Base-by-base conservation (phyloP, 2,329 filamentous ascomycete species). In the Thielaviopsis populi region DNA sequence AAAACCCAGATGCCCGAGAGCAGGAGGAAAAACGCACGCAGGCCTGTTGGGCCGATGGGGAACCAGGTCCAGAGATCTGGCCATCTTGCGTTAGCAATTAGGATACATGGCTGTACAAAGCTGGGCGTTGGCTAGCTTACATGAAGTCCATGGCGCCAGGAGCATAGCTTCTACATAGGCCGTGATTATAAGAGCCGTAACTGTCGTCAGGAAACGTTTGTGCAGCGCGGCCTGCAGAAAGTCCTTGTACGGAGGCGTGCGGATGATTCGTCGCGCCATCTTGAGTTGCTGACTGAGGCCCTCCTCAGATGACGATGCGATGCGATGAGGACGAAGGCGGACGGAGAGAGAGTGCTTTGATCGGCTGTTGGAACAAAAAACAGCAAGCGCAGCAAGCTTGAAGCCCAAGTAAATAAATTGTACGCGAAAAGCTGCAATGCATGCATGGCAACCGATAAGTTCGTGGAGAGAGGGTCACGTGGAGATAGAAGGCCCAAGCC, bases 151-250 rank as follows among this genome's bases (percentile, higher is more conserved):
- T 67, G 80, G 78, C 19, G 87, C 85, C 68, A 95, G 80, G 64
- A 84, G 73, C 62, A 94, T 75, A 59, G 90, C 82, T 71, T 89
- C 83, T 43, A 82, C 63, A 73, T 94, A 95, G 71, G 89, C 89
- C 64, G 90, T 78, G 59, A 79, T 75, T 10, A 94, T 75, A 15
- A 91, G 78, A 67, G 89, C 77, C 15, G 82, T 80, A 59, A 87
- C 87, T 13, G 89, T 90, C 67, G 85, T 85, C 59, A 87, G 86
- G 75, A 96, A 97, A 70, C 91, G 84, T 70, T 88, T 82, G 74
- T 97, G 92, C 68, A 96, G 78, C 62, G 88, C 86, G 60, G 92
- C 91, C 67, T 92, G 95, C 69, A 96, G 77, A 74, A 95, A 95
- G 76, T 96, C 89, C 78, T 90, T 87, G 75, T 96, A 95, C 59